A percentile compares a stretch with the other conserved stretches of the same genome.
Evolutionary conservation across 345 rosid species (phyloP).

Genomic region (Litchi chinensis): DNA sequence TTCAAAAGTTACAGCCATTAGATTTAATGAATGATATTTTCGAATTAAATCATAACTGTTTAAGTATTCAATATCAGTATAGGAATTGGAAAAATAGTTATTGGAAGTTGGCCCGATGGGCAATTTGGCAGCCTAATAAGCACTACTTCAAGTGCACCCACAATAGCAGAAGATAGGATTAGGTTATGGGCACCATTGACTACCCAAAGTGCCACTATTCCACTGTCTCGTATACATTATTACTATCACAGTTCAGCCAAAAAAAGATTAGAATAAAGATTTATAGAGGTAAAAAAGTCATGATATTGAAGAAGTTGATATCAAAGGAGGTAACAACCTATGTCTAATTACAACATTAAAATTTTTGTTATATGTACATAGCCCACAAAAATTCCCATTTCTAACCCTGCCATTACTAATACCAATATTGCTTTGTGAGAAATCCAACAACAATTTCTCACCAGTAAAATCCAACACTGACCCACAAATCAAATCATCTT

Average conservation of each 20-base stretch:
- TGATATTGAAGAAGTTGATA: conserved; percentile 8
- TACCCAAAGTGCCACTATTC: not conserved
- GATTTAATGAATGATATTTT: too few relatives aligned
- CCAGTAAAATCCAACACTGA: conserved; percentile 20
- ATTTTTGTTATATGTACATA: not conserved
- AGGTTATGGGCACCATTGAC: conserved; percentile 5
- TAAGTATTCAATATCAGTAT: too few relatives aligned
- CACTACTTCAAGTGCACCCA: not conserved
- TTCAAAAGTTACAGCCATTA: not conserved
- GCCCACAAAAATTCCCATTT: not conserved
- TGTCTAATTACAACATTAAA: not conserved
- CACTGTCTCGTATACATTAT: not conserved
- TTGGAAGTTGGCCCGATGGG: not conserved
- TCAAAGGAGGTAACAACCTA: conserved; percentile 7
- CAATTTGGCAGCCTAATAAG: conserved; percentile 15
- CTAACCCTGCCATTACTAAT: not conserved
- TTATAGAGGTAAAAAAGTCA: not conserved
- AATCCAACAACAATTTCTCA: conserved; percentile 13
- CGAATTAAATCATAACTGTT: too few relatives aligned
- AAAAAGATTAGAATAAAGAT: too few relatives aligned
- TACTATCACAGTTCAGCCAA: too few relatives aligned
- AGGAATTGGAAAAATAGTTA: not conserved
- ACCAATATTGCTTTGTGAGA: not conserved
- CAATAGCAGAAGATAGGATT: conserved; percentile 2
- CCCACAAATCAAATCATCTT: conserved; percentile 19